Conservation (phyloP, 345 rosid species). For the Euphorbia tirucalli region DNA sequence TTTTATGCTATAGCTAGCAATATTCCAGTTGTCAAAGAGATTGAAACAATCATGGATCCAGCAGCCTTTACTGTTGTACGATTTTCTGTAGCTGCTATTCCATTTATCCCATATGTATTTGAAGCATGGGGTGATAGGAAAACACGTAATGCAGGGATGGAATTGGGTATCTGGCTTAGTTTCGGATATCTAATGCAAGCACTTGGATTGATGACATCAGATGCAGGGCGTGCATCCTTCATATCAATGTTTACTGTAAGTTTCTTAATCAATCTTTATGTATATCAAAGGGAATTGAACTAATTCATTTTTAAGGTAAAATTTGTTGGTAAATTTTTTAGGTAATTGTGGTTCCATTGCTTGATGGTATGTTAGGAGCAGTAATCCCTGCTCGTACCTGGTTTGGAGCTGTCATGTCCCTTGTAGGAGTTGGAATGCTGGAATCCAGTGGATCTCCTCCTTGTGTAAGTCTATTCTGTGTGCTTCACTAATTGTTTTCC, state of each 20-base stretch:
- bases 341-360: conserved; percentile 68
- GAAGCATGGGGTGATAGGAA: conserved; percentile 38
- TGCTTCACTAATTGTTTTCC: conserved; percentile 3
- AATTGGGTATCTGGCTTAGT: conserved; percentile 66
- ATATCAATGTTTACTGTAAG: conserved; percentile 51
- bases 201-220: conserved; percentile 52
- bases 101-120: conserved; percentile 49
- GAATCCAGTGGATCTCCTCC: conserved; percentile 68
- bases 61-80: conserved; percentile 52
- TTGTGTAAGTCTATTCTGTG: conserved; percentile 29
- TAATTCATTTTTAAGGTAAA: too few species aligned
- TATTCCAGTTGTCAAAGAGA: conserved; percentile 57
- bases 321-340: conserved; percentile 28
- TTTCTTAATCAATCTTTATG: conserved; percentile 14
- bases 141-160: conserved; percentile 55
- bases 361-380: conserved; percentile 72
- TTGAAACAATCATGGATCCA: conserved; percentile 49
- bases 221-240: conserved; percentile 62
- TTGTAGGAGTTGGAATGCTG: conserved; percentile 55
- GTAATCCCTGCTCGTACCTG: conserved; percentile 54
- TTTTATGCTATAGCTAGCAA: conserved; percentile 47
- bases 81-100: conserved; percentile 50
- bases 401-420: conserved; percentile 59
- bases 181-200: conserved; percentile 60
- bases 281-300: not conserved